A percentile compares a stretch with the other conserved stretches of the same genome.
These are phyloP conservation scores for Rosellinia necatrix DNA, from an alignment of 2,329 filamentous ascomycete species.

Conservation along the genomic window DNA sequence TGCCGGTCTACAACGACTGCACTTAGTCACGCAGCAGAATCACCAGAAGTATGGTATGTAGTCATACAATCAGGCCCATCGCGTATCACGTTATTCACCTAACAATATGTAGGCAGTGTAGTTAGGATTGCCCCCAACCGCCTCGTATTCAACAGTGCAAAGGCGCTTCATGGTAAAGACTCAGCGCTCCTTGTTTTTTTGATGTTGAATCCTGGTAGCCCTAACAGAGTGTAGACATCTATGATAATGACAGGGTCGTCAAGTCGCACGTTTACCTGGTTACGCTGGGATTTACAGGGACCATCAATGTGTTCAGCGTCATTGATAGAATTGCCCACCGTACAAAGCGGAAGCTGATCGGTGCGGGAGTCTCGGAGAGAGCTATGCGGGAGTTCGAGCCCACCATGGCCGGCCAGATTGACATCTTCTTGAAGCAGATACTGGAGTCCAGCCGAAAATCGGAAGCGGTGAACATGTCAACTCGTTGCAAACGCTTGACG, in stretches of 20 bases:
- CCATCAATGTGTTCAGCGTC: constrained; percentile 24
- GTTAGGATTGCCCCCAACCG: constrained; percentile 25
- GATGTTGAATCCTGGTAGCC: neutral
- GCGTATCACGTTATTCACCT: neutral
- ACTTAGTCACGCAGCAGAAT: constrained; percentile 20
- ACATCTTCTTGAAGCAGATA: constrained; percentile 27
- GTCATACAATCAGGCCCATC: neutral
- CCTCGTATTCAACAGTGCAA: constrained; percentile 25
- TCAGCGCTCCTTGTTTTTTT: neutral
- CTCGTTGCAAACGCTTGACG: constrained; percentile 17
- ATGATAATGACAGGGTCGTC: constrained; percentile 26
- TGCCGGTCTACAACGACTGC: constrained; percentile 15
- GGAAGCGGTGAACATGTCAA: constrained; percentile 28
- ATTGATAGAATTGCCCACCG: constrained; percentile 24
- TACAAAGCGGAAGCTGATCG: constrained; percentile 24
- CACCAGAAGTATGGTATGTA: constrained; percentile 28
- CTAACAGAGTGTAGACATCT: constrained; percentile 28
- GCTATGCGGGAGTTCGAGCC: constrained; percentile 29
- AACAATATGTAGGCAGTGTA: constrained; percentile 12
- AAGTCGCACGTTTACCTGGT: constrained; percentile 29
- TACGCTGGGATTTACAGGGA: constrained; percentile 21
- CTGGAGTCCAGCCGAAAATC: constrained; percentile 3
- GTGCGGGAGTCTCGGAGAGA: constrained; percentile 24
- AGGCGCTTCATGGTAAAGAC: constrained; percentile 24
- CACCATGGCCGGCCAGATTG: constrained; percentile 25